Evolutionary conservation across 139 green algal genomes (phyloP).

Genomic region (Tetradesmus lagerheimii): DNA sequence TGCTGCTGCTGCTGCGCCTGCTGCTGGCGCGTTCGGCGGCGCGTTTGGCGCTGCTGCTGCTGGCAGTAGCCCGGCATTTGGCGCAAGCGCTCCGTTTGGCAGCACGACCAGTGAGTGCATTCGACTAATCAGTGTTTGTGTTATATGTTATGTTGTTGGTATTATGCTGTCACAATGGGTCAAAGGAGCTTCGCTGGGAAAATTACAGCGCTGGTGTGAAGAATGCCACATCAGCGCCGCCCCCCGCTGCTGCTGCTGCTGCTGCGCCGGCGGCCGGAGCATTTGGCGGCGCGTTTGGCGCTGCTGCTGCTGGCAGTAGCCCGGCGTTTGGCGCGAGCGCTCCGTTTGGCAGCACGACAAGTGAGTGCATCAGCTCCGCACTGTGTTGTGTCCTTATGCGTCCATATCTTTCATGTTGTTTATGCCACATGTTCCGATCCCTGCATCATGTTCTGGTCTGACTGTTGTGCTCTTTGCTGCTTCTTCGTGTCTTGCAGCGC

Average conservation of each 20-base stretch:
- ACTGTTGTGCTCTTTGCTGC: too few species aligned
- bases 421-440: too few species aligned
- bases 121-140: too few species aligned
- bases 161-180: too few species aligned
- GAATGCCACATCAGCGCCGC: not conserved
- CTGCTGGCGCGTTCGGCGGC: conserved; percentile 39
- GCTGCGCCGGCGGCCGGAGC: not conserved
- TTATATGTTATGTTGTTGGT: not conserved
- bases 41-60: conserved; percentile 57
- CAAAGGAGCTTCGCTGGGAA: conserved; percentile 94
- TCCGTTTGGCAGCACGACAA: not conserved
- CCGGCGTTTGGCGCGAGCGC: not conserved
- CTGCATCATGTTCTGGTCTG: too few species aligned
- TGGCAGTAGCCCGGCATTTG: not conserved
- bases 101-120: not conserved
- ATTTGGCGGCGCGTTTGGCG: conserved; percentile 62
- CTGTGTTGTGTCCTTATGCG: too few species aligned
- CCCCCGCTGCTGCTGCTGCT: conserved; percentile 22
- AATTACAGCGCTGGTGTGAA: conserved; percentile 85
- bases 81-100: not conserved
- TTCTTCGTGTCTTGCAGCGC: not conserved
- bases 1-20: conserved; percentile 30
- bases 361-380: too few species aligned
- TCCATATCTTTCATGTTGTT: too few species aligned
- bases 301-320: not conserved